Conservation (phyloP, 2,329 filamentous ascomycete genomes). For the Trichoderma citrinoviride region DNA sequence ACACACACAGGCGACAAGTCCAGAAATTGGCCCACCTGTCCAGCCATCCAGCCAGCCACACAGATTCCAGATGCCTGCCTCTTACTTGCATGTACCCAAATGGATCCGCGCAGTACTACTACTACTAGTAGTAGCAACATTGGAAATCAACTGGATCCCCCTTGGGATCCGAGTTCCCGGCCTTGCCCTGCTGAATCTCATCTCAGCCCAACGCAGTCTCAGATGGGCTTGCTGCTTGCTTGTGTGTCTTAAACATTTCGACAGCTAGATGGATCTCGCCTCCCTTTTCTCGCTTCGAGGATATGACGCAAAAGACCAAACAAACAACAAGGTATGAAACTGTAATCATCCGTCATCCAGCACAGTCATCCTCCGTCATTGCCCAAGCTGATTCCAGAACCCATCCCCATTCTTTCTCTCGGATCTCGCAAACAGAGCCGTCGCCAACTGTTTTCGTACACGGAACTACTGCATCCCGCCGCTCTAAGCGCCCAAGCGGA, state of each 20-base stretch:
- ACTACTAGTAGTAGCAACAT: too few species aligned
- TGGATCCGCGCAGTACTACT: too few species aligned
- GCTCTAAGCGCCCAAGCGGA: conserved; percentile 29
- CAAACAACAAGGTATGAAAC: too few species aligned
- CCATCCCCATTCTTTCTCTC: too few species aligned
- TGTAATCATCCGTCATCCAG: too few species aligned
- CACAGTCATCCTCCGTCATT: too few species aligned
- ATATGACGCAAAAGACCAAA: too few species aligned
- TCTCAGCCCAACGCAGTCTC: not conserved
- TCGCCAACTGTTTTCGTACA: not conserved
- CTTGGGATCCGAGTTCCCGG: not conserved
- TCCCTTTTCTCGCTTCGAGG: not conserved
- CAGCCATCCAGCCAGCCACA: not conserved
- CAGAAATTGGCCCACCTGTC: not conserved
- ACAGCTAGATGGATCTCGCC: not conserved
- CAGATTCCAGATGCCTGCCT: not conserved
- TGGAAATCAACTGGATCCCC: not conserved
- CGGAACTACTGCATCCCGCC: conserved; percentile 25
- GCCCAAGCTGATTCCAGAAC: too few species aligned
- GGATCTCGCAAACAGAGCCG: not conserved
- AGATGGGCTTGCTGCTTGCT: not conserved
- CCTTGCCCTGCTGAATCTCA: not conserved
- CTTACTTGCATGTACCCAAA: not conserved
- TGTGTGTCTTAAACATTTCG: not conserved
- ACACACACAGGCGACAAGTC: not conserved